A percentile compares a stretch with the other conserved stretches of the same genome.
These are phyloP conservation scores for Euphorbia schlechtendalii DNA, from an alignment of 441 rosid species.

Conservation along the genomic window DNA sequence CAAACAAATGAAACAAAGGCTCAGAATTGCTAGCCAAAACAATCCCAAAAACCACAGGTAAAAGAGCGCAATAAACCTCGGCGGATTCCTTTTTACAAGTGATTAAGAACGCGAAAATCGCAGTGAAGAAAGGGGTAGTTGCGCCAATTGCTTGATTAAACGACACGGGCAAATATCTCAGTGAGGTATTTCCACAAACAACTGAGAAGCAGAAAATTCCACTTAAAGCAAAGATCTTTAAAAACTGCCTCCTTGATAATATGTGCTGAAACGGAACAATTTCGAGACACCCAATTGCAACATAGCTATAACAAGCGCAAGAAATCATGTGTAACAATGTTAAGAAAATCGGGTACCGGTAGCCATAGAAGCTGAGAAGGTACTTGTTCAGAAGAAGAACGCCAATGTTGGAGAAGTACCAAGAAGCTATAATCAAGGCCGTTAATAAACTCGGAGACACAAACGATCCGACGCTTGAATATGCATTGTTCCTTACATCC, in stretches of 20 bases:
- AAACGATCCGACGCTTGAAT: constrained; percentile 29
- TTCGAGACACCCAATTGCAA: constrained; percentile 57
- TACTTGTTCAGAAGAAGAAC: constrained; percentile 89
- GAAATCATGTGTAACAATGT: constrained; percentile 92
- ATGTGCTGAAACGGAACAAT: constrained; percentile 83
- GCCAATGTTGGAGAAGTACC: constrained; percentile 91
- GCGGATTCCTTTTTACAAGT: constrained; percentile 82
- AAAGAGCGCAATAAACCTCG: constrained; percentile 69
- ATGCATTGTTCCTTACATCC: constrained; percentile 45
- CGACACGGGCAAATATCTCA: constrained; percentile 86
- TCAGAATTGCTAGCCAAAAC: constrained; percentile 87
- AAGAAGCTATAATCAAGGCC: constrained; percentile 70
- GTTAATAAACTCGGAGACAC: constrained; percentile 53
- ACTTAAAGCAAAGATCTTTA: constrained; percentile 79
- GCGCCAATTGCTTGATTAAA: constrained; percentile 95
- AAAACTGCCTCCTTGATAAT: constrained; percentile 62
- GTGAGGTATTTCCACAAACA: constrained; percentile 88
- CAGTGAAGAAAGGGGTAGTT: constrained; percentile 92
- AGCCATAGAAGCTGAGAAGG: constrained; percentile 82
- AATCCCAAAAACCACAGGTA: constrained; percentile 89
- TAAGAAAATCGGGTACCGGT: constrained; percentile 78
- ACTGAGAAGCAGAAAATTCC: constrained; percentile 85
- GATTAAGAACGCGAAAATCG: constrained; percentile 77
- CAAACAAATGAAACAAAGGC: constrained; percentile 83
- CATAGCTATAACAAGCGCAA: constrained; percentile 75